phyloP scores from a whole-genome alignment of 371 early-diverging fungal genomes.

The Actinomortierella ambigua region DNA sequence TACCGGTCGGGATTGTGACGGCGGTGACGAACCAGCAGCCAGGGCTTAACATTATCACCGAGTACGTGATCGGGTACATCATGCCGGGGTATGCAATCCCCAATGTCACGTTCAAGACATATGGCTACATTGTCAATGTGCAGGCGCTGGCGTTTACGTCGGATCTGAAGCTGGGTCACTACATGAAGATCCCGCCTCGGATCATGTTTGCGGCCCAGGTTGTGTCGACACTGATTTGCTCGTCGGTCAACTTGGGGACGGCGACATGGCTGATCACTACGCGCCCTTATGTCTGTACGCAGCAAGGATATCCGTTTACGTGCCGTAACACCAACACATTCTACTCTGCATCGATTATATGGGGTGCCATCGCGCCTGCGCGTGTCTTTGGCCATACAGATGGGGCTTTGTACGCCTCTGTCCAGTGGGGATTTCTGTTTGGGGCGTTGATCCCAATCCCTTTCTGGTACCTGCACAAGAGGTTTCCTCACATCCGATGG shows the following conservation, averaged over 20 bases:
- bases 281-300: constrained; percentile 61
- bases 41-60: constrained; percentile 50
- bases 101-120: constrained; percentile 72
- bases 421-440: constrained; percentile 54
- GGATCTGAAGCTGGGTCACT: constrained; percentile 59
- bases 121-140: constrained; percentile 60
- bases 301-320: constrained; percentile 55
- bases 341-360: constrained; percentile 73
- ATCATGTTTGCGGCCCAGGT: constrained; percentile 54
- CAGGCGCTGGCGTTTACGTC: constrained; percentile 63
- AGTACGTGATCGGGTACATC: constrained; percentile 68
- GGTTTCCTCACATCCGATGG: constrained; percentile 53
- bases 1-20: constrained; percentile 72
- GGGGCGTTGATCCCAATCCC: constrained; percentile 39
- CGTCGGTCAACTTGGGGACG: constrained; percentile 57
- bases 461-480: constrained; percentile 40
- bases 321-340: constrained; percentile 68
- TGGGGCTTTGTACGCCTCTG: constrained; percentile 26
- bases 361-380: constrained; percentile 72
- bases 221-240: constrained; percentile 50
- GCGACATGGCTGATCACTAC: constrained; percentile 69
- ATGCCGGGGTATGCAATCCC: constrained; percentile 68
- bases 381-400: constrained; percentile 67
- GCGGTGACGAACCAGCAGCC: constrained; percentile 49
- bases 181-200: constrained; percentile 57